phyloP scores from a whole-genome alignment of 352 stramenopile species.

The Pythium brassicae region DNA sequence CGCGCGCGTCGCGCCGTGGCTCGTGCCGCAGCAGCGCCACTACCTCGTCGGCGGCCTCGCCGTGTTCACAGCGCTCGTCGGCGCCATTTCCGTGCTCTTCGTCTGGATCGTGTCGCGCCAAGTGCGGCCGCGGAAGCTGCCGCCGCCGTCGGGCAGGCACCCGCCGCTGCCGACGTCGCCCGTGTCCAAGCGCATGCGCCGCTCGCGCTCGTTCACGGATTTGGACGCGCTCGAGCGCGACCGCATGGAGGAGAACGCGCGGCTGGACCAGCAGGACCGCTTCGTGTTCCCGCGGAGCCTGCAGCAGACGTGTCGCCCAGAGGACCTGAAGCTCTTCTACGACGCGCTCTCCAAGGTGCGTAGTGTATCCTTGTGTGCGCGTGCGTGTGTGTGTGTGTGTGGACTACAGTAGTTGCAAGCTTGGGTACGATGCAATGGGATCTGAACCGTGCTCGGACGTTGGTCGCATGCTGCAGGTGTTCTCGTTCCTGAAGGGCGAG shows the following conservation, averaged over 20 bases:
- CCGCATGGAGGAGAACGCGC: conserved; percentile 54
- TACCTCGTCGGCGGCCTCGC: conserved; percentile 45
- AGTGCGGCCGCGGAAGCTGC: conserved; percentile 51
- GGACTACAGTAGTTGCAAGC: too few species aligned
- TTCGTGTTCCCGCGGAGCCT: conserved; percentile 56
- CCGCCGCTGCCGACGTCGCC: conserved; percentile 49
- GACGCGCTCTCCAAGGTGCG: conserved; percentile 62
- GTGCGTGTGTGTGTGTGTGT: not conserved
- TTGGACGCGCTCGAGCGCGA: conserved; percentile 57
- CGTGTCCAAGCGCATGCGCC: conserved; percentile 69
- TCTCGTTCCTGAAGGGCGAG: conserved; percentile 69
- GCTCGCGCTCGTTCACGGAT: conserved; percentile 72
- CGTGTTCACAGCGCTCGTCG: conserved; percentile 37
- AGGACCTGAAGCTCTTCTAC: conserved; percentile 80
- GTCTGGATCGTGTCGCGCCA: conserved; percentile 80
- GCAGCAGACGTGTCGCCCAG: conserved; percentile 49
- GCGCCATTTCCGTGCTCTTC: conserved; percentile 50
- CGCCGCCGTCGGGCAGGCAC: conserved; percentile 16
- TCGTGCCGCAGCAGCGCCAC: conserved; percentile 28
- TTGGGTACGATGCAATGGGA: too few species aligned
- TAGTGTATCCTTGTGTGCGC: conserved; percentile 7
- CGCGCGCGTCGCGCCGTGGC: conserved; percentile 5
- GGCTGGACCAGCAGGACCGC: conserved; percentile 62
- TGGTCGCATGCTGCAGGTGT: conserved; percentile 31
- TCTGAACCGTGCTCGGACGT: not conserved